These are phyloP conservation scores for Teratosphaeriaceae sp. DNA, from an alignment of 2,329 filamentous ascomycete species.

Conservation along the genomic window DNA sequence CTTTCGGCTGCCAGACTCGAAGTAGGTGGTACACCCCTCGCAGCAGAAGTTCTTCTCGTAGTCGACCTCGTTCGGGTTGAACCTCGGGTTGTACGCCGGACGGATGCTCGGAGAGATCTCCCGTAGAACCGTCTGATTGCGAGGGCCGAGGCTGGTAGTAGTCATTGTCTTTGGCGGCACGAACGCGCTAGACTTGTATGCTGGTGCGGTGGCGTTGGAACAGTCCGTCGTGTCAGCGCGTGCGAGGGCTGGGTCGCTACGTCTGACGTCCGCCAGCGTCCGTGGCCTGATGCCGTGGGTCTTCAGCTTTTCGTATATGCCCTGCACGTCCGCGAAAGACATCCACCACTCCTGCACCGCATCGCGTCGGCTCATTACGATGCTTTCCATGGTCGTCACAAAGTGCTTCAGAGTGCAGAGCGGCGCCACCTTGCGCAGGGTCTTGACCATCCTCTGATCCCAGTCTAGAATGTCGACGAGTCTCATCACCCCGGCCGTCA, in stretches of 20 bases:
- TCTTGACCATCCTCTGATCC: background rate
- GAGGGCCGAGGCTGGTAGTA: no score
- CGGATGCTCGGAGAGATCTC: no score
- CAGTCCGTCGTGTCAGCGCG: no score
- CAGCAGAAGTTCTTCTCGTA: no score
- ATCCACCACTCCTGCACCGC: background rate
- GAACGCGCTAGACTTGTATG: no score
- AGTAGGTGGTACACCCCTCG: no score
- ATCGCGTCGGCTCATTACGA: background rate
- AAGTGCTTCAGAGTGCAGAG: background rate
- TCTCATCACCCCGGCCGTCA: background rate
- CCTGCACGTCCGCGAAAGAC: background rate
- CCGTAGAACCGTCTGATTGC: no score
- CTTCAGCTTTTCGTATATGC: background rate
- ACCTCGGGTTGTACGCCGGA: no score
- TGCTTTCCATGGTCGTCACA: background rate
- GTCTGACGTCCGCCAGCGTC: background rate
- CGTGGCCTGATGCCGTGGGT: background rate
- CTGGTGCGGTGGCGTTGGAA: no score
- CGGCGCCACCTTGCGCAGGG: background rate
- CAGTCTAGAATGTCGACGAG: background rate
- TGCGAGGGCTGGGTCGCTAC: background rate
- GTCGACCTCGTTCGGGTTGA: no score
- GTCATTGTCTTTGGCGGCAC: no score
- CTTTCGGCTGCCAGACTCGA: no score